Percentiles rank a stretch among this genome's conserved stretches.
These are phyloP conservation scores for Gossypium longicalyx DNA, from an alignment of 345 rosid species.

Conservation along the genomic window DNA sequence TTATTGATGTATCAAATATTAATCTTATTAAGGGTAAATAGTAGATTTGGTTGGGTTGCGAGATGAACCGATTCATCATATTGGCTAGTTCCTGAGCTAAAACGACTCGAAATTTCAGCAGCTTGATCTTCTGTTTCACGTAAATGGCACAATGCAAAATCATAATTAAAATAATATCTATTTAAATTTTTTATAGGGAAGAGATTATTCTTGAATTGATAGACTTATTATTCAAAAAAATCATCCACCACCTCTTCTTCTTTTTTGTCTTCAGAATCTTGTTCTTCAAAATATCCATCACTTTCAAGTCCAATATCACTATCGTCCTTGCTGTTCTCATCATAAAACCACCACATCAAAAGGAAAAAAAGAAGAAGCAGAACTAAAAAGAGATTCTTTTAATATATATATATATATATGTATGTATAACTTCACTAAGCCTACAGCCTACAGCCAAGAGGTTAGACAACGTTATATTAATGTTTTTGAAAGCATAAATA, in stretches of 20 bases:
- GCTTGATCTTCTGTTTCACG: background rate
- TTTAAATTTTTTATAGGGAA: background rate
- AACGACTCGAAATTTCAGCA: too few species aligned
- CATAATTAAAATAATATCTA: too few species aligned
- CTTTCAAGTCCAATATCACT: background rate
- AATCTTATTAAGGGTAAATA: too few species aligned
- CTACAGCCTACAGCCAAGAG: background rate
- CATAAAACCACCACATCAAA: background rate
- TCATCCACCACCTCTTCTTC: background rate
- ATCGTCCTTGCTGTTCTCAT: background rate
- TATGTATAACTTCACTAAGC: background rate
- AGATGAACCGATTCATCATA: background rate
- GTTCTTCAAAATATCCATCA: background rate
- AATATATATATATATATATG: too few species aligned
- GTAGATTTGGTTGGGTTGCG: background rate
- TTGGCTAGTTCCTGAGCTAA: background rate
- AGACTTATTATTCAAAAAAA: background rate
- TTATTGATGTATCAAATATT: too few species aligned
- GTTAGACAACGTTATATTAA: too few species aligned
- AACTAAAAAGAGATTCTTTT: too few species aligned
- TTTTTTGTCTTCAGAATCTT: background rate
- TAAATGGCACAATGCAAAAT: background rate
- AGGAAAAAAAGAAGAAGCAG: background rate
- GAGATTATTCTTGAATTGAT: background rate
- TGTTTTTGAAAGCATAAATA: too few species aligned